Percentiles rank a stretch among this genome's conserved stretches.
Evolutionary conservation across 305 asterid species (phyloP).

Genomic region (Striga hermonthica): DNA sequence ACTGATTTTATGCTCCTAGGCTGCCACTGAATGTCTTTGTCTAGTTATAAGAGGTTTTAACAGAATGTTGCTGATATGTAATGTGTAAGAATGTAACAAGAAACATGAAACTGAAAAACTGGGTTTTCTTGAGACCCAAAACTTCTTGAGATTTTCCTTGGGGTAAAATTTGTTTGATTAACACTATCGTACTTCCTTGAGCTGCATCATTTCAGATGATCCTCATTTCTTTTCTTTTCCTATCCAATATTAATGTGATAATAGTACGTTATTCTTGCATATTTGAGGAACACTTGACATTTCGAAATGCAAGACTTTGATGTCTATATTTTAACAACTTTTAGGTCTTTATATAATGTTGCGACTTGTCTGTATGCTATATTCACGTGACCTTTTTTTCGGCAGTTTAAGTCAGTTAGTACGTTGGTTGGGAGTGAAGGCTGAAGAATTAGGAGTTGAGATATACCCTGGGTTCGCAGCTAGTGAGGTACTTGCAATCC

Average conservation of each 20-base stretch:
- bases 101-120: too few relatives aligned
- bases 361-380: constrained; percentile 29
- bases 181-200: not conserved
- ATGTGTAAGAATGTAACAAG: too few relatives aligned
- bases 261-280: not conserved
- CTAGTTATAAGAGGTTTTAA: not conserved
- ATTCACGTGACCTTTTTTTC: constrained; percentile 32
- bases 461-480: constrained; percentile 99
- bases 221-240: not conserved
- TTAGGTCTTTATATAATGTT: not conserved
- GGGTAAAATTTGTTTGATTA: not conserved
- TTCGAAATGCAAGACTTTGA: not conserved
- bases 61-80: constrained; percentile 8
- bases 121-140: too few relatives aligned
- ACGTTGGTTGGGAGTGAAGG: constrained; percentile 89
- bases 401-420: constrained; percentile 91
- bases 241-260: not conserved
- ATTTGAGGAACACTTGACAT: not conserved
- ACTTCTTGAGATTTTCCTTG: too few relatives aligned
- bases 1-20: too few relatives aligned
- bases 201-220: not conserved
- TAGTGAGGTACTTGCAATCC: constrained; percentile 63
- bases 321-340: not conserved
- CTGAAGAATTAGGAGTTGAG: constrained; percentile 97
- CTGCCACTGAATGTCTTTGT: not conserved